Evolutionary conservation across 1,284 basidiomycete species (phyloP).

Genomic region (Ustilago tritici): DNA sequence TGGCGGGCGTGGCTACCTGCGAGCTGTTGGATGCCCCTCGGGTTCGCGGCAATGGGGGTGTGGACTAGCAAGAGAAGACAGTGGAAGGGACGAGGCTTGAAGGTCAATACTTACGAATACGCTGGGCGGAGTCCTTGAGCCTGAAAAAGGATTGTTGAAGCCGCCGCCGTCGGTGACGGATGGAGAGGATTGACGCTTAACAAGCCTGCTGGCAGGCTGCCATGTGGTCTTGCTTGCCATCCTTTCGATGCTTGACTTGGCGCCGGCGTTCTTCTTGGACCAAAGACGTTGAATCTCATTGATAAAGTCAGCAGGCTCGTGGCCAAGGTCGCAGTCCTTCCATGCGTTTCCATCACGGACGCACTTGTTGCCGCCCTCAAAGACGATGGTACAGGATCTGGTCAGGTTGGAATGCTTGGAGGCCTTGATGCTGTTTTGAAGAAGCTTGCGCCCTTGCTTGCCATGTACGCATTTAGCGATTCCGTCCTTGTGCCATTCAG

Average conservation of each 20-base stretch:
- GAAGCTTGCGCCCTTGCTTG: constrained; percentile 44
- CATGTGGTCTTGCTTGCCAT: constrained; percentile 5
- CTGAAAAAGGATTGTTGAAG: constrained; percentile 24
- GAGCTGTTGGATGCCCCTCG: not conserved
- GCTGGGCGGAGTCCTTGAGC: constrained; percentile 54
- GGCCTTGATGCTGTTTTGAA: constrained; percentile 41
- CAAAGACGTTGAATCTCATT: constrained; percentile 56
- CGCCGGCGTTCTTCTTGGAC: constrained; percentile 28
- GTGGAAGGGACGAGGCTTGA: not conserved
- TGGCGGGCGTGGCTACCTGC: not conserved
- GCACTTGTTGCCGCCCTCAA: constrained; percentile 53
- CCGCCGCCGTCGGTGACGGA: constrained; percentile 13
- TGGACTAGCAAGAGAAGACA: not conserved
- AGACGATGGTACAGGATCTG: constrained; percentile 52
- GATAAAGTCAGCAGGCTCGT: constrained; percentile 53
- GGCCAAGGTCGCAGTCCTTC: constrained; percentile 59
- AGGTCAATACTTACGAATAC: constrained; percentile 57
- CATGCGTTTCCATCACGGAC: constrained; percentile 54
- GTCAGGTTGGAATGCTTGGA: constrained; percentile 31
- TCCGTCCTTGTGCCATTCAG: constrained; percentile 54
- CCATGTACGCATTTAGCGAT: constrained; percentile 53
- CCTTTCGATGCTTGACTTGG: not conserved
- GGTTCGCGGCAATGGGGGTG: not conserved
- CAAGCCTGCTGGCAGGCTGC: constrained; percentile 13
- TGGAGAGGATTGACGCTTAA: constrained; percentile 37